Evolutionary conservation across 257 asterid genomes (phyloP).

Genomic region (Plantago major): DNA sequence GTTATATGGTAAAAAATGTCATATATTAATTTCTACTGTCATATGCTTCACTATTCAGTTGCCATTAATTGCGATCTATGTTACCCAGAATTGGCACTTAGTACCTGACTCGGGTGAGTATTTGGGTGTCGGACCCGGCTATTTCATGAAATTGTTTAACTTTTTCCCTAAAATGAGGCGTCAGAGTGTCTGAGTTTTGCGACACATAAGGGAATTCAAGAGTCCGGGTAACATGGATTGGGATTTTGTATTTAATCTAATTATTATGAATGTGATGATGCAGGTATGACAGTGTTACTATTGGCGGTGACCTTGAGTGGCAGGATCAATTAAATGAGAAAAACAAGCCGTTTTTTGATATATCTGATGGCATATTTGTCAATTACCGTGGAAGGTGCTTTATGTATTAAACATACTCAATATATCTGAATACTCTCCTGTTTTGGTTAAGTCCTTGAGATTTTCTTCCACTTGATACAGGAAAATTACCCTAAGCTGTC

Average conservation of each 20-base stretch:
- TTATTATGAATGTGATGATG: constrained; percentile 20
- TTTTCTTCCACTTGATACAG: constrained; percentile 35
- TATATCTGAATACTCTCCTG: background rate
- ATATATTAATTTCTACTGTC: constrained; percentile 2
- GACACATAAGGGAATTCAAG: too few species aligned
- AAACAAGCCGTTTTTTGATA: constrained; percentile 89
- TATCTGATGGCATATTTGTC: constrained; percentile 79
- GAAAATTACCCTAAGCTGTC: constrained; percentile 66
- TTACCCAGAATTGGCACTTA: too few species aligned
- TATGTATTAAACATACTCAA: too few species aligned
- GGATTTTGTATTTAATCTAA: too few species aligned
- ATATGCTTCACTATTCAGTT: constrained; percentile 8
- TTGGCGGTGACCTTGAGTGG: constrained; percentile 77
- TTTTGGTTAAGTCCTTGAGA: constrained; percentile 16
- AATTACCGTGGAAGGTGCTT: constrained; percentile 87
- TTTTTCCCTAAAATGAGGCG: too few species aligned
- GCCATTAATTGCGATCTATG: too few species aligned
- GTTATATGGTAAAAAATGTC: constrained; percentile 62
- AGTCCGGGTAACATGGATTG: too few species aligned
- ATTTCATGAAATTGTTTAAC: too few species aligned
- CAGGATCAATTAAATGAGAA: constrained; percentile 74
- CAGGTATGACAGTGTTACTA: constrained; percentile 93
- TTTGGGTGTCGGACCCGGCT: too few species aligned
- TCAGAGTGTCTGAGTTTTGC: too few species aligned
- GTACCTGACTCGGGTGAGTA: too few species aligned